Evolutionary conservation across 768 basidiomycete genomes (phyloP), one percentile per base, ranked within the genome.

Genomic region (Sutorius australiensis): DNA sequence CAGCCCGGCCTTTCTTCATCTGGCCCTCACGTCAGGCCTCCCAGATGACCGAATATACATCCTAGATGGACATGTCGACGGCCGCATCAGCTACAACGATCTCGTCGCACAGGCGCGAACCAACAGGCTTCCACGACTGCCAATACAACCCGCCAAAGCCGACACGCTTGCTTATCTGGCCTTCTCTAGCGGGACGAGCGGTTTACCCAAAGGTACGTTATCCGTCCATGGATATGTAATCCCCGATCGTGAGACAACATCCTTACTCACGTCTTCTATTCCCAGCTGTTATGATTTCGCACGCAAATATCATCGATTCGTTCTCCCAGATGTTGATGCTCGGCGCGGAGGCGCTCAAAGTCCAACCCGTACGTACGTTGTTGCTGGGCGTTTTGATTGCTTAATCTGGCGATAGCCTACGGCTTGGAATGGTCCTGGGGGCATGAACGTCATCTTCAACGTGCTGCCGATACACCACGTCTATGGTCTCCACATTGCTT

Each of bases 141-240:
- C 72, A 1, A 67, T 81, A 31, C 75, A 72, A 38, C 71, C 74
- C 0, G 85, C 79, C 0, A 69, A 58, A 16, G 73, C 70, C 30
- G 71, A 83, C 53, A 86, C 83, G 0, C 68, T 88, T 1, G 87
- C 84, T 1, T 87, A 89, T 63, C 71, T 90, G 3, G 72, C 85
- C 0, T 88, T 87, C 62, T 90, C 88, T 0, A 89, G 88, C 59
- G 88, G 88, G 21, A 90, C 89, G 0, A 89, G 78, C 54, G 88
- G 89, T 0, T 70, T 83, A 4, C 86, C 88, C 0, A 90, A 90
- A 78, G 86, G 87, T 82, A 24, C 7, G 62, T 54, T 7, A 6
- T 16, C 3, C 51, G 33, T 11, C 16, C 16, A 46, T 21, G 10
- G 24, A 27, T 17, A 32, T 33, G 8, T 6, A 32, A 3, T 10